Conservation (phyloP, 2,329 filamentous ascomycete genomes). For the Fonsecaea pedrosoi region DNA sequence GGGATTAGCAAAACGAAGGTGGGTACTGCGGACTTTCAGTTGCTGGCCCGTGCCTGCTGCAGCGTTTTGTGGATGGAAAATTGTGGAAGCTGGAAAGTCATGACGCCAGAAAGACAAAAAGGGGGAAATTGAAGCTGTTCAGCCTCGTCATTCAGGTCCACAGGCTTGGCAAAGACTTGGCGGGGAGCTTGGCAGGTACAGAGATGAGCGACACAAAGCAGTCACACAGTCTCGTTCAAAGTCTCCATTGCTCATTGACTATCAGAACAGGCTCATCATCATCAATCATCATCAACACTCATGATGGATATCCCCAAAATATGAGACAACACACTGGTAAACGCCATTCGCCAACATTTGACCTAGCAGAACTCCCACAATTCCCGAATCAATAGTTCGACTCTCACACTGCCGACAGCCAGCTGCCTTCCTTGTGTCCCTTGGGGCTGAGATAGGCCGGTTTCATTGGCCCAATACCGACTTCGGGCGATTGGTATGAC, state of each 20-base stretch:
- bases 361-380: neutral
- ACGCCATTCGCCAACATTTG: neutral
- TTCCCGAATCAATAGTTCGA: neutral
- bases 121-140: neutral
- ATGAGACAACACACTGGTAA: neutral
- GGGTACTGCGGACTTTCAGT: neutral
- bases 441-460: neutral
- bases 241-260: neutral
- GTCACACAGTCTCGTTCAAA: neutral
- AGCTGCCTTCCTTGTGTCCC: neutral
- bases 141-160: neutral
- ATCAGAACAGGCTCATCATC: neutral
- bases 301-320: neutral
- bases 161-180: neutral
- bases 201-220: neutral
- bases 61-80: constrained; percentile 2
- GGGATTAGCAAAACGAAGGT: neutral
- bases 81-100: neutral
- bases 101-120: neutral
- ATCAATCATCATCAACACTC: neutral
- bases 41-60: neutral
- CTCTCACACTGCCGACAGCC: neutral
- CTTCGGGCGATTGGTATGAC: neutral
- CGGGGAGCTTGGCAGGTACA: neutral
- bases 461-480: neutral